Evolutionary conservation across 2,329 filamentous ascomycete genomes (phyloP), one percentile per base, ranked within the genome.

Genomic region (Cladosporium sp.): DNA sequence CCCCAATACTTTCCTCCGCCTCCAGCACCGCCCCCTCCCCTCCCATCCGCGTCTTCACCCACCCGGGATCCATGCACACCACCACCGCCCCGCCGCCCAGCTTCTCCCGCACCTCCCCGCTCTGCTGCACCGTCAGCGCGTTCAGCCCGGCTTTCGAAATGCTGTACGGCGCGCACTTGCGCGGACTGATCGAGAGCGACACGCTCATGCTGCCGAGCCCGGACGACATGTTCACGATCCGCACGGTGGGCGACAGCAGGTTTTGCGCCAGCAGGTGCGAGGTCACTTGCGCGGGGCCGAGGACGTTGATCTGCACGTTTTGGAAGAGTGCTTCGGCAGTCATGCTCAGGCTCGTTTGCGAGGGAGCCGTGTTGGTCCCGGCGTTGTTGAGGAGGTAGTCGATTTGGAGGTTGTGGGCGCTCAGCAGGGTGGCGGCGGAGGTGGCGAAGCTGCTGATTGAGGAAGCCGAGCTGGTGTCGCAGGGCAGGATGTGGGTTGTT

Each of bases 261-360:
- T 35, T 40, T 4, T 45, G 52, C 28, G 55, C 58, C 10, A 56
- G 49, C 0, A 78, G 56, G 1, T 66, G 65, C 58, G 76, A 66
- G 0, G 75, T 68, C 6, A 71, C 67, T 53, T 74, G 74, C 1
- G 74, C 74, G 0, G 75, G 75, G 0, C 75, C 76, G 14, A 77
- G 51, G 3, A 77, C 74, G 51, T 78, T 78, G 56, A 70, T 62
- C 22, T 66, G 61, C 46, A 78, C 70, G 45, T 75, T 70, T n/a
- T 67, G 59, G 2, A 65, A 38, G 28, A 77, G 57, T 2, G 65
- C 68, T 1, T 65, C 62, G 0, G 69, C 58, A 9, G 68, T 67
- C 1, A 77, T 66, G 0, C 63, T 67, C 14, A 77, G 59, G 18
- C 67, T 68, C 13, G 63, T 72, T 46, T 76, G 68, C 8, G 59